These are phyloP conservation scores for Salvia rosmarinus DNA, from an alignment of 257 asterid genomes.

Conservation along the genomic window DNA sequence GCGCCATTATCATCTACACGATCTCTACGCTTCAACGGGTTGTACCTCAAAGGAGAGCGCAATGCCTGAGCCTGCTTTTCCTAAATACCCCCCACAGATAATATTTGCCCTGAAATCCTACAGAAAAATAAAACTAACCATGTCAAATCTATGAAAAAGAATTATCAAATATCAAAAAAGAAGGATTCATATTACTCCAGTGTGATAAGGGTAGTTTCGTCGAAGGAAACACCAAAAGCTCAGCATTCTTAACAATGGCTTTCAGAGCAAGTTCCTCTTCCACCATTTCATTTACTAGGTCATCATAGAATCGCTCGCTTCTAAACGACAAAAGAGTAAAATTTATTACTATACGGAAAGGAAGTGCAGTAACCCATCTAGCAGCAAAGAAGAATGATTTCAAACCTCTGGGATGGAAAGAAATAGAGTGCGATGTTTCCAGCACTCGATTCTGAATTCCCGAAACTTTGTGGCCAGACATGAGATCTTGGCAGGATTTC, in stretches of 20 bases:
- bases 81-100: constrained; percentile 78
- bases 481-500: constrained; percentile 57
- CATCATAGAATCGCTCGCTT: constrained; percentile 50
- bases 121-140: constrained; percentile 2
- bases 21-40: constrained; percentile 5
- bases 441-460: constrained; percentile 41
- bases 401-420: constrained; percentile 62
- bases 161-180: background rate
- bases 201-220: constrained; percentile 50
- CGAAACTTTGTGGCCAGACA: constrained; percentile 71
- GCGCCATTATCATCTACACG: constrained; percentile 1
- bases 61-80: constrained; percentile 32
- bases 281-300: constrained; percentile 57
- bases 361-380: background rate
- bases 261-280: constrained; percentile 54
- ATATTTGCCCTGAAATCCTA: constrained; percentile 62
- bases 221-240: constrained; percentile 76
- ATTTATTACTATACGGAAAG: constrained; percentile 9
- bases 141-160: background rate
- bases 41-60: background rate
- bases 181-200: constrained; percentile 56
- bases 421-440: constrained; percentile 67
- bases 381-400: background rate
- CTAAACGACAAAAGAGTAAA: constrained; percentile 21
- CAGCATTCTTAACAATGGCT: constrained; percentile 55